A percentile compares a stretch with the other conserved stretches of the same genome.
phyloP scores from a whole-genome alignment of 2,329 filamentous ascomycete genomes.

The Arachnomyces sp. region DNA sequence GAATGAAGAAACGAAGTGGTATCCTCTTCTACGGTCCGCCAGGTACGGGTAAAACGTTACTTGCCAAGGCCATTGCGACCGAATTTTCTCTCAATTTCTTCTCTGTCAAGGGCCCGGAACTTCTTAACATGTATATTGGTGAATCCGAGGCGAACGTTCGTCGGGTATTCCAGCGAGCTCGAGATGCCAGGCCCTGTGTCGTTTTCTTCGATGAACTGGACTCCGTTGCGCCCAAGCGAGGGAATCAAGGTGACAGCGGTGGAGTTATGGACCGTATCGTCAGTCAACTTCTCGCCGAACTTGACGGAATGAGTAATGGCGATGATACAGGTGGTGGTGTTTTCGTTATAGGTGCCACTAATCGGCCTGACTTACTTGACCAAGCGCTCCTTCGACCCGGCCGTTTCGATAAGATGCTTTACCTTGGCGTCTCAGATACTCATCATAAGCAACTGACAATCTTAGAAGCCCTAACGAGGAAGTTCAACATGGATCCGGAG shows the following conservation, averaged over 20 bases:
- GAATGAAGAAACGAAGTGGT: conserved; percentile 96
- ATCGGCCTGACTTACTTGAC: conserved; percentile 86
- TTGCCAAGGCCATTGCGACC: conserved; percentile 92
- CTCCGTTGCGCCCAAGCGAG: conserved; percentile 91
- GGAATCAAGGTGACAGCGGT: conserved; percentile 93
- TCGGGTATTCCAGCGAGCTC: conserved; percentile 97
- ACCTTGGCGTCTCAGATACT: conserved; percentile 90
- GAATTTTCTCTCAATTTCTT: conserved; percentile 99
- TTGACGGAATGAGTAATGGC: conserved; percentile 95
- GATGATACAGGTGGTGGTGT: conserved; percentile 72
- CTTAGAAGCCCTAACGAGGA: conserved; percentile 84
- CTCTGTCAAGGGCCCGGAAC: conserved; percentile 85
- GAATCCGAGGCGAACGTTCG: conserved; percentile 97
- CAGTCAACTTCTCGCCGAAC: conserved; percentile 83
- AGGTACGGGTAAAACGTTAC: conserved; percentile 94
- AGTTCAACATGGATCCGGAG: conserved; percentile 76
- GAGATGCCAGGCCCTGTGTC: conserved; percentile 95
- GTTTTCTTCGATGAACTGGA: conserved; percentile 99
- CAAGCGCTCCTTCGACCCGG: conserved; percentile 82
- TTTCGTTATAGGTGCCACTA: conserved; percentile 94
- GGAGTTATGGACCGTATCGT: conserved; percentile 98
- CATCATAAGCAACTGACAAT: conserved; percentile 95
- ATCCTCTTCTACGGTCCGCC: conserved; percentile 94
- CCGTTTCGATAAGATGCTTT: conserved; percentile 97
- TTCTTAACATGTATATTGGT: conserved; percentile 99